Base-by-base conservation (phyloP, 306 rosid species). In the Biancaea sappan region DNA sequence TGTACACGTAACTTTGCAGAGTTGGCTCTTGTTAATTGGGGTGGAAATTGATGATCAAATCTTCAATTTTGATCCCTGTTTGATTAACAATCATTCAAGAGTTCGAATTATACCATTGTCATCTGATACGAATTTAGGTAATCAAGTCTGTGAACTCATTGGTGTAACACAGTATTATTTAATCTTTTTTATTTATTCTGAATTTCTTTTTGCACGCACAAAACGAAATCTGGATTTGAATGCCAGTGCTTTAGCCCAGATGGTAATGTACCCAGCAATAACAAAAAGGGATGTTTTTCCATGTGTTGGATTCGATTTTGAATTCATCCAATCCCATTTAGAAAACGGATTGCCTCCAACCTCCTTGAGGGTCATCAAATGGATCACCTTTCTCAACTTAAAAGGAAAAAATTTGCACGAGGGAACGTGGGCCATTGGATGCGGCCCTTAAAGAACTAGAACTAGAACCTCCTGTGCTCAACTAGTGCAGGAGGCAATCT, bases 121-220 rank as follows among this genome's bases (percentile, higher is more conserved):
- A 12, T n/a, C 15, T 32, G 4, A n/a, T 61, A 9, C 19, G 44
- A 61, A 8, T n/a, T n/a, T 29, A 21, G 73, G 52, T 53, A 34
- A 53, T 43, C 69, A 34, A 53, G 31, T 63, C 7, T 70, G 22
- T 29, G 47, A 78, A 72, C 78, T 57, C 34, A 16, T 62, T 11
- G 40, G 24, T 52, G 21, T 3, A 71, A 10, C 65, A 28, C 58
- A 51, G 66, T 41, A 51, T 70, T 38, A 2, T 70, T 5, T 52
- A 28, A 56, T 40, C 18, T 44, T 25, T 25, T 21, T 43, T 24
- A 9, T 41, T n/a, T n/a, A 35, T 31, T 15, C 66, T n/a, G 66
- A 24, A 29, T 56, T 19, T 66, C 24, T 12, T 24, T 28, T 9
- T 38, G 19, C 16, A 10, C 40, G 32, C 61, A 26, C 32, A 13